Conservation (phyloP, 2,329 filamentous ascomycete species). For the Rutstroemia sp. region DNA sequence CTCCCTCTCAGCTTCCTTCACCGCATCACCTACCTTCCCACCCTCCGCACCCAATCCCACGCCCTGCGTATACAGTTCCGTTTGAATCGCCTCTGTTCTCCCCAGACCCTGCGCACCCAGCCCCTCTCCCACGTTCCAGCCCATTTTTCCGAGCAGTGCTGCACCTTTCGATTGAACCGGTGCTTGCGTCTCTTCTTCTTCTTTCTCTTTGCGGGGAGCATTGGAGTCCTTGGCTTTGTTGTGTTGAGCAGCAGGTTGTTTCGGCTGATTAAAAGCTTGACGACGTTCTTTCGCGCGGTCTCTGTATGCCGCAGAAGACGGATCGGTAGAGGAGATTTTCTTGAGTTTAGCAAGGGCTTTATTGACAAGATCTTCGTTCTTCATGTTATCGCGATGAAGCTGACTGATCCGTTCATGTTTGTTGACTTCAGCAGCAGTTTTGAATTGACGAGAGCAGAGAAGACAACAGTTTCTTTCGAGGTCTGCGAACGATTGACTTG, state of each 20-base stretch:
- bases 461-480: conserved; percentile 50
- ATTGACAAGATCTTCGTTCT: conserved; percentile 39
- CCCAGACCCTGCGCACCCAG: conserved; percentile 57
- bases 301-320: conserved; percentile 21
- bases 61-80: conserved; percentile 58
- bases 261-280: conserved; percentile 53
- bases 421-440: conserved; percentile 45
- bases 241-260: conserved; percentile 39
- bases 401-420: conserved; percentile 52
- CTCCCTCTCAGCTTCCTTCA: conserved; percentile 52
- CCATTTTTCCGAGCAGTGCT: conserved; percentile 64
- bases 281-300: conserved; percentile 64
- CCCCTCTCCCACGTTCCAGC: conserved; percentile 59
- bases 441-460: conserved; percentile 53
- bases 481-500: conserved; percentile 53
- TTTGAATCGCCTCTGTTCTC: conserved; percentile 55
- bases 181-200: conserved; percentile 31
- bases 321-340: conserved; percentile 21
- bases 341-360: conserved; percentile 33
- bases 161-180: conserved; percentile 53
- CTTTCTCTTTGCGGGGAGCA: conserved; percentile 20
- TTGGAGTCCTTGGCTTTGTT: conserved; percentile 25
- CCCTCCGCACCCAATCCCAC: conserved; percentile 64
- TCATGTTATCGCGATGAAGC: conserved; percentile 47
- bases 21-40: conserved; percentile 61